These are phyloP conservation scores for Penicillium sp. DNA, from an alignment of 2,329 filamentous ascomycete genomes.

Conservation along the genomic window DNA sequence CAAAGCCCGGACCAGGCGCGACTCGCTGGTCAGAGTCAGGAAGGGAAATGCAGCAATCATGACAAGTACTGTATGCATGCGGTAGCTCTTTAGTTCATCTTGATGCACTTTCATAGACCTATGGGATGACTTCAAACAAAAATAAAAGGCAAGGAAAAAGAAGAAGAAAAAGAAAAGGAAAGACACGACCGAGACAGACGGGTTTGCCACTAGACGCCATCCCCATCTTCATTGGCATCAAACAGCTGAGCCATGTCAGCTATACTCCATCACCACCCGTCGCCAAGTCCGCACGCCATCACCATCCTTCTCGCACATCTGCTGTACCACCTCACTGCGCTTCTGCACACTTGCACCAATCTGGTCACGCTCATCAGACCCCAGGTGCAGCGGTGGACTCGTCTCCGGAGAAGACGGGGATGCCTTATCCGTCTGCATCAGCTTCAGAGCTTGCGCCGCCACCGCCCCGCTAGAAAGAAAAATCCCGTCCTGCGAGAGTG, in stretches of 20 bases:
- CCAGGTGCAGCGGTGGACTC: conserved; percentile 5
- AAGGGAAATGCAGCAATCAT: too few relatives aligned
- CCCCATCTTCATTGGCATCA: neutral
- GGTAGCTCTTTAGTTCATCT: too few relatives aligned
- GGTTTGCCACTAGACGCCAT: neutral
- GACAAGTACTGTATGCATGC: too few relatives aligned
- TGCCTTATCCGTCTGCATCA: conserved; percentile 6
- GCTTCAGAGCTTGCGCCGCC: conserved; percentile 14
- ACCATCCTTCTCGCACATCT: conserved; percentile 26
- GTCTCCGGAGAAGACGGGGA: conserved; percentile 1
- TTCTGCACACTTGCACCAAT: conserved; percentile 17
- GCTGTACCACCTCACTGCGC: conserved; percentile 27
- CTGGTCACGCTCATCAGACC: conserved; percentile 4
- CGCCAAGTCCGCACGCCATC: conserved; percentile 30
- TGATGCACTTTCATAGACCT: too few relatives aligned
- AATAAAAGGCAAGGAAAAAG: neutral
- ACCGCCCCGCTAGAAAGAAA: conserved; percentile 19
- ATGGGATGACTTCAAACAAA: neutral
- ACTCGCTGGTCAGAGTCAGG: too few relatives aligned
- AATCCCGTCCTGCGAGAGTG: conserved; percentile 12
- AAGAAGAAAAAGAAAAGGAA: conserved; percentile 3
- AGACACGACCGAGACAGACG: too few relatives aligned
- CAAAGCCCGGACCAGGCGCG: too few relatives aligned
- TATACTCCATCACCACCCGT: conserved; percentile 34
- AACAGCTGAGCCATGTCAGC: conserved; percentile 6